Evolutionary conservation across 805 yeast species (phyloP), one percentile per base, ranked within the genome.

Genomic region (Myxozyma geophila): DNA sequence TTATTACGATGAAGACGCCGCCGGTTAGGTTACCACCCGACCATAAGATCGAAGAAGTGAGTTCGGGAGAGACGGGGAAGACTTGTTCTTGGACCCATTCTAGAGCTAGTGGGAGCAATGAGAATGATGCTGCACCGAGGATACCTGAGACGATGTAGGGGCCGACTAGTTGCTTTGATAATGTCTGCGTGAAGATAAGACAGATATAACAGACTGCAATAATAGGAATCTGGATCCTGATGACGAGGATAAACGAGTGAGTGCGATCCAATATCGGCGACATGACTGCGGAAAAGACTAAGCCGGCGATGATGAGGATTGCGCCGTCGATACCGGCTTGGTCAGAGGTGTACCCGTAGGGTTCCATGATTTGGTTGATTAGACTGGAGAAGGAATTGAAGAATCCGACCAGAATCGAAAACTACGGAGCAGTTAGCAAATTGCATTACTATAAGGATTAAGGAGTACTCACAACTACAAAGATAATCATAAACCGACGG

Each of bases 241-340:
- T 69, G 54, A 67, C 58, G 37, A 58, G 53, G 17, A 67, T 50
- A 53, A 64, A 72, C 19, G 62, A 54, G 63, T 74, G 77, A 19
- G 64, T 59, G 12, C 72, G 58, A 59, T 74, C 77, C 19, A 72
- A 60, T 10, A 74, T 49, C 9, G 76, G 76, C 1, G 77, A 74
- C 10, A 69, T 60, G 21, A 73, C 50, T 6, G 74, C 73, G 2
- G 76, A 67, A 55, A 66, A 70, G 21, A 73, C 72, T 44, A 74
- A 69, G 8, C 77, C 77, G 37, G 71, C 69, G 4, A 71, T 65
- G 59, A 74, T 74, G 40, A 74, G 62, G 8, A 72, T 58, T 2
- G 77, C 77, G 2, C 77, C 77, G 9, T 73, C 74, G 48, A 64
- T 64, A 33, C 77, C 77, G 8, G 77, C 77, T 17, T 73, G 72